Base-by-base conservation (phyloP, 164 flowering plant genomes). In the Tetrastigma voinierianum region DNA sequence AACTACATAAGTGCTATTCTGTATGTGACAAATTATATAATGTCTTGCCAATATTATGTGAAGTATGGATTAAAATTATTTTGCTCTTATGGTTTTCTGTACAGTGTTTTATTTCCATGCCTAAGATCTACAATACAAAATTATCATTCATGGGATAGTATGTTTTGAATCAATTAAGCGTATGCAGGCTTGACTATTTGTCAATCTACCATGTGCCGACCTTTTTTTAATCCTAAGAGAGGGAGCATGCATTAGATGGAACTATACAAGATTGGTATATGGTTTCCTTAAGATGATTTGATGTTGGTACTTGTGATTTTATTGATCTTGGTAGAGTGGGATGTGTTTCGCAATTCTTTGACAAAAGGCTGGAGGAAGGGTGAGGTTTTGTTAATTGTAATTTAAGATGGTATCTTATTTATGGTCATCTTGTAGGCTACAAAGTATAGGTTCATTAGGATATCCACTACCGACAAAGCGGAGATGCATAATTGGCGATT, bases 291-390 rank as follows among this genome's bases (percentile, higher is more conserved):
- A 89, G 57, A 46, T 24, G 21, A 57, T 40, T 32, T 72, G 91
- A 97, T 94, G 86, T 67, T 95, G 11, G 68, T 88, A 3, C 74
- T 94, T 72, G 70, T 94, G 69, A 45, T 88, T 64, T 73, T 94
- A 67, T 76, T 94, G 88, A 90, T 94, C 78, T 71, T 91, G 74
- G 78, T 78, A 16, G 96, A 94, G 78, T 90, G 51, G 98, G 93
- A 69, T 78, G 77, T 78, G 98, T 66, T 91, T 91, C 80, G 84
- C 91, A 60, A n/a, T 94, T 77, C 83, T 94, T 94, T 78, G 93
- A 94, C 80, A 85, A 82, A 67, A 85, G 87, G 78, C 91, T 97
- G 98, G 66, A 82, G 81, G 83, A 83, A 10, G 98, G n/a, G n/a
- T 89, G 64, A 81, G 90, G 9, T 64, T 58, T 17, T 54, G 21